Evolutionary conservation across 306 rosid species (phyloP).

Genomic region (Adenanthera pavonina): DNA sequence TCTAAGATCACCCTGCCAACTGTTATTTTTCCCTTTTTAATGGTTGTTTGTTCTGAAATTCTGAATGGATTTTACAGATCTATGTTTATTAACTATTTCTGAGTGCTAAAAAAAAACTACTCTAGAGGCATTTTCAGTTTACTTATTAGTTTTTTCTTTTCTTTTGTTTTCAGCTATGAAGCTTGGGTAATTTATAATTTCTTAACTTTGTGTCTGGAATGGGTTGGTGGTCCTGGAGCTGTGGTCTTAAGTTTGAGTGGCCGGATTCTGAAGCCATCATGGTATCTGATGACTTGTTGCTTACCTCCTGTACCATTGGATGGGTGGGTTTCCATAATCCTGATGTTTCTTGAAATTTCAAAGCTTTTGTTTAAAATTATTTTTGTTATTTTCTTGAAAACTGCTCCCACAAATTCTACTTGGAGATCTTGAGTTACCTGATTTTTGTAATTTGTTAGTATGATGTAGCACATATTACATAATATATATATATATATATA

Average conservation of each 20-base stretch:
- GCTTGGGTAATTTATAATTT: slow-evolving; percentile 95
- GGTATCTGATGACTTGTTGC: slow-evolving; percentile 82
- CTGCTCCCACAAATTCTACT: background rate
- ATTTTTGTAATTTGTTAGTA: background rate
- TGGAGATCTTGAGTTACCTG: background rate
- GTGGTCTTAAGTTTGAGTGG: slow-evolving; percentile 87
- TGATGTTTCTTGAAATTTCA: background rate
- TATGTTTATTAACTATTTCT: slow-evolving; percentile 1
- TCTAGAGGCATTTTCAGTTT: background rate
- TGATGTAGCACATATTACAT: background rate
- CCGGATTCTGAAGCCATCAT: slow-evolving; percentile 80
- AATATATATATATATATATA: no score
- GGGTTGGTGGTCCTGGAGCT: slow-evolving; percentile 99
- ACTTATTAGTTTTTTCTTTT: slow-evolving; percentile 22
- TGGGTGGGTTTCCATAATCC: slow-evolving; percentile 61
- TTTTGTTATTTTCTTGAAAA: slow-evolving; percentile 19
- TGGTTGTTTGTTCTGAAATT: slow-evolving; percentile 15
- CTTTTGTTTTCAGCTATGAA: slow-evolving; percentile 72
- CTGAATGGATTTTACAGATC: slow-evolving; percentile 11
- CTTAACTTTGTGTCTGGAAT: slow-evolving; percentile 78
- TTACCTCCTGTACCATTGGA: slow-evolving; percentile 77
- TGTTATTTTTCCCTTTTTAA: background rate
- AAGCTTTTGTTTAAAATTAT: slow-evolving; percentile 12
- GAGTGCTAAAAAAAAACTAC: background rate
- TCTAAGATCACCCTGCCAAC: background rate